phyloP scores from a whole-genome alignment of 495 filamentous ascomycete species.

The Cladorrhinum samala region DNA sequence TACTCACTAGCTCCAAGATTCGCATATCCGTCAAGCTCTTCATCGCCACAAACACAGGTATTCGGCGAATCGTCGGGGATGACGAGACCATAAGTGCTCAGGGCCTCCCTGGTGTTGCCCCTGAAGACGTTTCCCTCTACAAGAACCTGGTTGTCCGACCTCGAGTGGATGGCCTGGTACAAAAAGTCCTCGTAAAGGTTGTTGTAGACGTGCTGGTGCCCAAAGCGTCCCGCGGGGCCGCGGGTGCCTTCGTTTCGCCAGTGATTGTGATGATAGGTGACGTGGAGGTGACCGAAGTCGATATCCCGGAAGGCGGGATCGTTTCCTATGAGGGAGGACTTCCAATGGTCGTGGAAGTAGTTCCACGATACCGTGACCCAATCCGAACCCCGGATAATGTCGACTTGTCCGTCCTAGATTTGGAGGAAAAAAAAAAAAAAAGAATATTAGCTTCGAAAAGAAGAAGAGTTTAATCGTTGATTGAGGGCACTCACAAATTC shows the following conservation, averaged over 20 bases:
- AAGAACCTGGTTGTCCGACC: constrained; percentile 47
- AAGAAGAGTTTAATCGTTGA: neutral
- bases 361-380: constrained; percentile 46
- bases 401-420: constrained; percentile 52
- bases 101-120: constrained; percentile 34
- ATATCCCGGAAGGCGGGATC: constrained; percentile 38
- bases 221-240: constrained; percentile 56
- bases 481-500: constrained; percentile 44
- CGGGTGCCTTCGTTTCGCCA: constrained; percentile 58
- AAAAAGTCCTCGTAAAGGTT: constrained; percentile 39
- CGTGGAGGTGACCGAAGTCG: constrained; percentile 49
- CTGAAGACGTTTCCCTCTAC: constrained; percentile 46
- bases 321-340: constrained; percentile 58
- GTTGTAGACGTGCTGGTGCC: constrained; percentile 48
- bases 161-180: constrained; percentile 48
- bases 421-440: constrained; percentile 8
- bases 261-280: constrained; percentile 58
- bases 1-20: constrained; percentile 38
- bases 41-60: constrained; percentile 21
- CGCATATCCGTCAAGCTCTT: constrained; percentile 22
- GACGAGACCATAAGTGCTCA: constrained; percentile 43
- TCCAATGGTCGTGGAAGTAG: constrained; percentile 58
- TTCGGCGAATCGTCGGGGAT: constrained; percentile 38
- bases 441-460: neutral
- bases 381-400: constrained; percentile 51